Evolutionary conservation across 345 rosid species (phyloP).

Genomic region (Gossypium thurberi): DNA sequence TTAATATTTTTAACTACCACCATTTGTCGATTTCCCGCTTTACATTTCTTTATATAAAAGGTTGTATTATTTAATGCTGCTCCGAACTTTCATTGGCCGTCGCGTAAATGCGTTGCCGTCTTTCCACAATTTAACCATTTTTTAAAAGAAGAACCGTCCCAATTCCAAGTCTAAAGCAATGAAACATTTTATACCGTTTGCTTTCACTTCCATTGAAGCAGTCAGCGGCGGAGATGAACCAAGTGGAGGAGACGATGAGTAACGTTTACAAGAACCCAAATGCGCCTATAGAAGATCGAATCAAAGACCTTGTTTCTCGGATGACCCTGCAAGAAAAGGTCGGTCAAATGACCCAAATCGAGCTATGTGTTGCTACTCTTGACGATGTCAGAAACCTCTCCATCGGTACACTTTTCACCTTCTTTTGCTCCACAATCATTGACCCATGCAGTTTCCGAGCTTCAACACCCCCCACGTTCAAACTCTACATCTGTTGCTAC

Average conservation of each 20-base stretch:
- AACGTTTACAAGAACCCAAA: slow-evolving; percentile 52
- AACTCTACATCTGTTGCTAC: background rate
- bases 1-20: background rate
- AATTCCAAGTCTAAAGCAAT: background rate
- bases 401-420: slow-evolving; percentile 40
- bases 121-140: background rate
- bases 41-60: background rate
- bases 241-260: slow-evolving; percentile 9
- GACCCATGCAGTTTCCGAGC: background rate
- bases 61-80: background rate
- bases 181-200: background rate
- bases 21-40: background rate
- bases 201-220: background rate
- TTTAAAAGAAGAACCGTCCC: background rate
- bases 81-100: background rate
- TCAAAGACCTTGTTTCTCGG: slow-evolving; percentile 67
- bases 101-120: background rate
- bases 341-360: slow-evolving; percentile 86
- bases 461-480: background rate
- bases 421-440: background rate
- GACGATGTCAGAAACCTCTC: slow-evolving; percentile 38
- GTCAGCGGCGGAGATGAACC: background rate
- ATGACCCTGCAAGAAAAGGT: slow-evolving; percentile 73
- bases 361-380: slow-evolving; percentile 46
- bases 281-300: slow-evolving; percentile 58